Conservation (phyloP, 2,329 filamentous ascomycete species). For the Monilinia vaccinii-corymbosi region DNA sequence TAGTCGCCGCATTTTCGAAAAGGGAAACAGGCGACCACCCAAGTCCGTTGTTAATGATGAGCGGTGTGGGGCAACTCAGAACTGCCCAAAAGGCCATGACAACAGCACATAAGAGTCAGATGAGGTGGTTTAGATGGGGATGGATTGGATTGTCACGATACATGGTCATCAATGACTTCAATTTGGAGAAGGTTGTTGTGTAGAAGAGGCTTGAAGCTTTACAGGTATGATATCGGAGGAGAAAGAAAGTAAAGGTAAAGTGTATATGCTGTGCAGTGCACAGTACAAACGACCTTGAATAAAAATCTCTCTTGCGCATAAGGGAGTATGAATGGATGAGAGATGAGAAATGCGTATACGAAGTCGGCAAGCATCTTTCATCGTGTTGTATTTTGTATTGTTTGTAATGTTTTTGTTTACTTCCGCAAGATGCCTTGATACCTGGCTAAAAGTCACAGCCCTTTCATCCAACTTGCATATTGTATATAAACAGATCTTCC, state of each 20-base stretch:
- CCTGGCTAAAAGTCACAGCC: not conserved
- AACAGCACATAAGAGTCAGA: constrained; percentile 83
- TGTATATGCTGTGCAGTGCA: not conserved
- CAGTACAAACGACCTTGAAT: not conserved
- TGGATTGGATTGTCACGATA: constrained; percentile 90
- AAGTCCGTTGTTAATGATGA: constrained; percentile 60
- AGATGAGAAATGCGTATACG: constrained; percentile 5
- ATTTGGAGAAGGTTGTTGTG: constrained; percentile 41
- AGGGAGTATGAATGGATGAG: not conserved
- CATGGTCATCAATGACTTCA: constrained; percentile 90
- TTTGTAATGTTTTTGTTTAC: constrained; percentile 3
- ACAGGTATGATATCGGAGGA: not conserved
- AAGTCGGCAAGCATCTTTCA: not conserved
- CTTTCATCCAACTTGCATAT: constrained; percentile 4
- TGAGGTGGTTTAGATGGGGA: constrained; percentile 96
- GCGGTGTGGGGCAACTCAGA: constrained; percentile 51
- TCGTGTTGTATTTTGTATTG: not conserved
- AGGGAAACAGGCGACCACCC: constrained; percentile 40
- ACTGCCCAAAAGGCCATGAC: constrained; percentile 82
- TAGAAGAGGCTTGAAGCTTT: not conserved
- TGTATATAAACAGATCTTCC: constrained; percentile 2
- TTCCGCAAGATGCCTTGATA: constrained; percentile 3
- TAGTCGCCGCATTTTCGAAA: constrained; percentile 40
- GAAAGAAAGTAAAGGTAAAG: not conserved
- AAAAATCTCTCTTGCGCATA: not conserved